phyloP scores from a whole-genome alignment of 148 eudicot species.

The Rhododendron griersonianum region DNA sequence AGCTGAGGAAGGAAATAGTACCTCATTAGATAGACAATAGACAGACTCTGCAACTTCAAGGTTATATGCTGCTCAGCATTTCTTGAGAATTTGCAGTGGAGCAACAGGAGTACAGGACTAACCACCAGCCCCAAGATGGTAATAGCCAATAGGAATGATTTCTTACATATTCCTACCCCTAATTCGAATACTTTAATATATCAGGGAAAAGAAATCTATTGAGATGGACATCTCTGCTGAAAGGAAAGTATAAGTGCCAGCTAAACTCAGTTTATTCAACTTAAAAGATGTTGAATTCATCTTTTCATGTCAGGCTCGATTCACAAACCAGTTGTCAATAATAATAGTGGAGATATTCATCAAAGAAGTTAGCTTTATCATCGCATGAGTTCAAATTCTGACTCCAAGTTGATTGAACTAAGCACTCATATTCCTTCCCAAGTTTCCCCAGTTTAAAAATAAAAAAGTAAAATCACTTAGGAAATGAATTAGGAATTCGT shows the following conservation, averaged over 20 bases:
- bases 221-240: neutral
- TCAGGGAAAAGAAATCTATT: neutral
- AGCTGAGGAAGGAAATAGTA: slow-evolving; percentile 35
- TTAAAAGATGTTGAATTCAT: neutral
- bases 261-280: neutral
- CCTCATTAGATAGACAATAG: neutral
- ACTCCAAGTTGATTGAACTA: neutral
- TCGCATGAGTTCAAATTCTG: neutral
- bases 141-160: neutral
- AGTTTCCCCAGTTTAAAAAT: neutral
- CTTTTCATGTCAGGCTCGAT: neutral
- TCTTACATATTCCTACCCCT: too few species aligned
- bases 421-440: neutral
- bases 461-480: neutral
- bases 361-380: neutral
- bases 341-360: neutral
- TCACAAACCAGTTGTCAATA: neutral
- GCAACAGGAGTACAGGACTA: neutral
- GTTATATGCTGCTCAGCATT: neutral
- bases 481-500: neutral
- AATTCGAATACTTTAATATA: too few species aligned
- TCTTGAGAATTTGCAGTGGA: neutral
- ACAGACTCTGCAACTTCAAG: neutral
- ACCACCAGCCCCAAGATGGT: neutral
- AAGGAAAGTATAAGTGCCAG: neutral